Conservation (phyloP, 2,329 filamentous ascomycete genomes). For the Coleophoma cylindrospora region DNA sequence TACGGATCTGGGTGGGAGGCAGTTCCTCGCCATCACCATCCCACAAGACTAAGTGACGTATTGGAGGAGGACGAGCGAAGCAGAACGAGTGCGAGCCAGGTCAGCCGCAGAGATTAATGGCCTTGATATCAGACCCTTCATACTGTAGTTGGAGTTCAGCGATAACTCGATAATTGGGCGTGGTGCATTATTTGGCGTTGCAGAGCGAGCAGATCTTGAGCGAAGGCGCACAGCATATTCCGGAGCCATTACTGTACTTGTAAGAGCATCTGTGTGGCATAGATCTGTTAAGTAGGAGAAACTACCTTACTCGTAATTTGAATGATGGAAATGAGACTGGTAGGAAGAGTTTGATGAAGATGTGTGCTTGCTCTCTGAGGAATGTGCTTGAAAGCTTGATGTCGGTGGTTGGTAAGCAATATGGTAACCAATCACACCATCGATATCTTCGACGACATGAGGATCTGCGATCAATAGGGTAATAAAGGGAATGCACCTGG, state of each 20-base stretch:
- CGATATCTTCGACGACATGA: too few relatives aligned
- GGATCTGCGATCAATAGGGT: too few relatives aligned
- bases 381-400: too few relatives aligned
- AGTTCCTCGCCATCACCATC: slow-evolving; percentile 79
- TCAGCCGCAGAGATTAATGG: slow-evolving; percentile 19
- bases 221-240: slow-evolving; percentile 4
- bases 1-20: slow-evolving; percentile 70
- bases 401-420: too few relatives aligned
- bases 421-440: too few relatives aligned
- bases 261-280: slow-evolving; percentile 6
- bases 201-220: background rate
- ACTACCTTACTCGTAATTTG: too few relatives aligned
- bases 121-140: too few relatives aligned
- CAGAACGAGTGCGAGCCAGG: slow-evolving; percentile 53
- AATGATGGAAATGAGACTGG: too few relatives aligned
- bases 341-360: too few relatives aligned
- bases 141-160: too few relatives aligned
- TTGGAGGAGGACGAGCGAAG: slow-evolving; percentile 80
- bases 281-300: background rate
- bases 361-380: too few relatives aligned
- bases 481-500: too few relatives aligned
- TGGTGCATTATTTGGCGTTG: slow-evolving; percentile 3
- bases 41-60: slow-evolving; percentile 83
- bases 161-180: background rate
- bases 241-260: slow-evolving; percentile 6